Percentiles rank a stretch among this genome's conserved stretches.
phyloP scores from a whole-genome alignment of 371 early-diverging fungal genomes.

The Batkoa obscura region DNA sequence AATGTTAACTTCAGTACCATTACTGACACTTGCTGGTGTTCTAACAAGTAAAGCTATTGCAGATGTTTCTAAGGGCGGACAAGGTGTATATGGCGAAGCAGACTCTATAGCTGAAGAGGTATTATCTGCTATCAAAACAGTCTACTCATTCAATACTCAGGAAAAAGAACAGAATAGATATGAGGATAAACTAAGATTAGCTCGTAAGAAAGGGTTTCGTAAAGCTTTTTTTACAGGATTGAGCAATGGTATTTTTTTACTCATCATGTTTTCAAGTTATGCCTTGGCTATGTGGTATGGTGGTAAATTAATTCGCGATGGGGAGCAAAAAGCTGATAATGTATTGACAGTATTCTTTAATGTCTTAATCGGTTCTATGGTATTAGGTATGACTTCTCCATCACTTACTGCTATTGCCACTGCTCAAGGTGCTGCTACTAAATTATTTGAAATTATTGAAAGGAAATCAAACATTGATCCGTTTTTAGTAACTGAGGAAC shows the following conservation, averaged over 20 bases:
- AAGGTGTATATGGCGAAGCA: slow-evolving; percentile 30
- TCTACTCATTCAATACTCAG: slow-evolving; percentile 59
- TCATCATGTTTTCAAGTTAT: slow-evolving; percentile 16
- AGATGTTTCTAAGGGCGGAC: slow-evolving; percentile 12
- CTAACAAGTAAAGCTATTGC: slow-evolving; percentile 18
- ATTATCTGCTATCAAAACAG: slow-evolving; percentile 60
- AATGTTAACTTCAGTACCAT: neutral
- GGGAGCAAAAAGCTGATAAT: slow-evolving; percentile 17
- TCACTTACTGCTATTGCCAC: slow-evolving; percentile 29
- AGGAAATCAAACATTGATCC: slow-evolving; percentile 34
- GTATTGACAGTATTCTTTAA: slow-evolving; percentile 44
- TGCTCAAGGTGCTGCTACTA: slow-evolving; percentile 35
- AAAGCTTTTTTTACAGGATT: slow-evolving; percentile 23
- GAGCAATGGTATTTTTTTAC: slow-evolving; percentile 23
- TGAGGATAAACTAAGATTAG: slow-evolving; percentile 20
- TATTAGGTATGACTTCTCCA: slow-evolving; percentile 25
- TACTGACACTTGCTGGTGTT: neutral
- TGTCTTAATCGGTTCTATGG: slow-evolving; percentile 31
- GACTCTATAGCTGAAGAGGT: slow-evolving; percentile 64
- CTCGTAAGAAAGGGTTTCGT: slow-evolving; percentile 20
- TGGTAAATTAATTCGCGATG: slow-evolving; percentile 24
- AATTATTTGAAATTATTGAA: slow-evolving; percentile 53
- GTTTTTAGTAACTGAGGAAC: slow-evolving; percentile 33
- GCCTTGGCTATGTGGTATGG: slow-evolving; percentile 64
- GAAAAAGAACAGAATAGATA: slow-evolving; percentile 36